Evolutionary conservation across 176 grass and related monocot genomes (phyloP).

Genomic region (Bolboschoenus planiculmis): DNA sequence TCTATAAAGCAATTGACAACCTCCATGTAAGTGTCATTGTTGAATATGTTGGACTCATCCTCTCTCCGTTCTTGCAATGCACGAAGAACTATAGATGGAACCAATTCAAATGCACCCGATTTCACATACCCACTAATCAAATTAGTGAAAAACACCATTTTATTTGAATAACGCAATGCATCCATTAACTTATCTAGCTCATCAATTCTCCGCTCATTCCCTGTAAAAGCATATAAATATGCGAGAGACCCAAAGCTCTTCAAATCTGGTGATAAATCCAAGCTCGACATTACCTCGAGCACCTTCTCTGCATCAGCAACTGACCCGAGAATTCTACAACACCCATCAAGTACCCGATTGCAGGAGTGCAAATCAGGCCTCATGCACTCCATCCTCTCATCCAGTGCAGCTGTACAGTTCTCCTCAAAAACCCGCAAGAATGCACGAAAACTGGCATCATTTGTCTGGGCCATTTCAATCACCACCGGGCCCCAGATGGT

Average conservation of each 20-base stretch:
- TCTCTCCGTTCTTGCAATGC: constrained; percentile 41
- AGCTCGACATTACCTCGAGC: constrained; percentile 58
- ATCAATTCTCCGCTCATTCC: constrained; percentile 37
- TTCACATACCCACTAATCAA: constrained; percentile 68
- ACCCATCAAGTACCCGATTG: constrained; percentile 68
- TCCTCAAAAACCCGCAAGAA: constrained; percentile 75
- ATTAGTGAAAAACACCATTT: constrained; percentile 69
- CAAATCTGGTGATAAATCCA: constrained; percentile 60
- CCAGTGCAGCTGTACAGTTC: constrained; percentile 35
- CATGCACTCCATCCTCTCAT: constrained; percentile 48
- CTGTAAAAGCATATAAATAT: constrained; percentile 78
- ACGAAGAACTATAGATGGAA: constrained; percentile 51
- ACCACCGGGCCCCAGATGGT: constrained; percentile 43
- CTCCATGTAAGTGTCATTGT: constrained; percentile 50
- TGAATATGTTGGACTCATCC: constrained; percentile 27
- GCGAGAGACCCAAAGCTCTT: constrained; percentile 74
- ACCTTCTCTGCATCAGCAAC: constrained; percentile 63
- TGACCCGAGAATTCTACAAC: constrained; percentile 58
- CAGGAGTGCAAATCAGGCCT: constrained; percentile 54
- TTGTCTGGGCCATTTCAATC: constrained; percentile 37
- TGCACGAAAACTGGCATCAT: constrained; percentile 32
- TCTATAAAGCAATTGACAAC: constrained; percentile 49
- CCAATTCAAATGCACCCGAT: constrained; percentile 41
- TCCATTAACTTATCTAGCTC: constrained; percentile 85
- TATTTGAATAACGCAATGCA: constrained; percentile 48